phyloP scores from a whole-genome alignment of 805 yeast genomes.

The Wickerhamiella lipophila region DNA sequence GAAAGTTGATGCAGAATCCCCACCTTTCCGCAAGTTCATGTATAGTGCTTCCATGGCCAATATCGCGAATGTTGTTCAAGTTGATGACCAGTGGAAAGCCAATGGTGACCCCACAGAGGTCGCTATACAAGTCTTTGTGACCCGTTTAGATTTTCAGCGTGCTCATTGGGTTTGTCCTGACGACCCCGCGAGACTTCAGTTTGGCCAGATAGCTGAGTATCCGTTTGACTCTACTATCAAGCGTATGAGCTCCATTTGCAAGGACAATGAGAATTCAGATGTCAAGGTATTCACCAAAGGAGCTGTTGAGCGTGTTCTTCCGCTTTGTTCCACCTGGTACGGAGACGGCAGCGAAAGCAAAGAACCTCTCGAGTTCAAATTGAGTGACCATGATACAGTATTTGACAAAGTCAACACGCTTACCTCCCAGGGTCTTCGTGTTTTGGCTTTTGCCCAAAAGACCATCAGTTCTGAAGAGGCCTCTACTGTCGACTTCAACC shows the following conservation, averaged over 20 bases:
- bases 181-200: slow-evolving; percentile 6
- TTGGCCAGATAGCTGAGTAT: slow-evolving; percentile 43
- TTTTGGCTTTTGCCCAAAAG: slow-evolving; percentile 52
- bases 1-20: neutral
- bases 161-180: slow-evolving; percentile 12
- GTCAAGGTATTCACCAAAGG: slow-evolving; percentile 47
- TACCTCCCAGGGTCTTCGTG: slow-evolving; percentile 57
- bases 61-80: slow-evolving; percentile 50
- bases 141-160: slow-evolving; percentile 37
- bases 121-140: slow-evolving; percentile 68
- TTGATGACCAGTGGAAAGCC: slow-evolving; percentile 54
- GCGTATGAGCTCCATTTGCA: slow-evolving; percentile 55
- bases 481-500: slow-evolving; percentile 11
- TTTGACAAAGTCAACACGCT: slow-evolving; percentile 46
- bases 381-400: slow-evolving; percentile 32
- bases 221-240: slow-evolving; percentile 67
- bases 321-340: slow-evolving; percentile 44
- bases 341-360: slow-evolving; percentile 19
- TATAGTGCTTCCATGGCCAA: slow-evolving; percentile 64
- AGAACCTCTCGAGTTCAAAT: slow-evolving; percentile 29
- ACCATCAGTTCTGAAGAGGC: slow-evolving; percentile 24
- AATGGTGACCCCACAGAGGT: slow-evolving; percentile 86
- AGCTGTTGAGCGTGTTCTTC: slow-evolving; percentile 59
- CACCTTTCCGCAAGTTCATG: slow-evolving; percentile 37
- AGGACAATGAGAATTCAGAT: slow-evolving; percentile 25